These are phyloP conservation scores for Actinomortierella ambigua DNA, from an alignment of 371 early-diverging fungal genomes.

Conservation along the genomic window DNA sequence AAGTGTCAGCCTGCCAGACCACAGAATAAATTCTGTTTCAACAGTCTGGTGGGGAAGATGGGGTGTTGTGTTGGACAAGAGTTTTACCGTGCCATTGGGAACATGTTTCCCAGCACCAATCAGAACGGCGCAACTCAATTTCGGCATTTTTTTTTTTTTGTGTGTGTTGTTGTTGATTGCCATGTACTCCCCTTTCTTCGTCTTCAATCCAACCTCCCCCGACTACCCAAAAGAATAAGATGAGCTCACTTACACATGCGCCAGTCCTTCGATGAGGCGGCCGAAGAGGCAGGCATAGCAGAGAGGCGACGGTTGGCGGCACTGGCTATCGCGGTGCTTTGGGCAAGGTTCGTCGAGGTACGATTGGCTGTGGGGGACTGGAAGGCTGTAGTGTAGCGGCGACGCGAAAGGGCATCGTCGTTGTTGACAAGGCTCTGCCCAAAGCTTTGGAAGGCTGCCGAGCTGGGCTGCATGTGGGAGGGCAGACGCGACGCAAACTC, in stretches of 20 bases:
- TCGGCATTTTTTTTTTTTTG: too few species aligned
- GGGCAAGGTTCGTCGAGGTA: constrained; percentile 5
- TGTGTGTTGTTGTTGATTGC: too few species aligned
- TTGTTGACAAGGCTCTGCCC: constrained; percentile 18
- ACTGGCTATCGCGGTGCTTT: neutral
- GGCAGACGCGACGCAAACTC: constrained; percentile 37
- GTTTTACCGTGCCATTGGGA: too few species aligned
- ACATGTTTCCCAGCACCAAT: too few species aligned
- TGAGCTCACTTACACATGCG: constrained; percentile 25
- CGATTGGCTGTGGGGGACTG: constrained; percentile 15
- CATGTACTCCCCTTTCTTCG: too few species aligned
- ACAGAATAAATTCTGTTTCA: too few species aligned
- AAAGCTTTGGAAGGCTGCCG: constrained; percentile 13
- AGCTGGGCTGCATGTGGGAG: constrained; percentile 16
- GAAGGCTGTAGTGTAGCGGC: constrained; percentile 38
- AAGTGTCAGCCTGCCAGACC: too few species aligned
- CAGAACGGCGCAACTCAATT: too few species aligned
- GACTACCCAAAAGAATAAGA: neutral
- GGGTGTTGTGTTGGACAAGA: too few species aligned
- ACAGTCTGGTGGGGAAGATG: too few species aligned
- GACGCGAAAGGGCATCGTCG: constrained; percentile 37
- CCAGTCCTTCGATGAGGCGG: constrained; percentile 27
- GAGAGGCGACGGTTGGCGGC: constrained; percentile 27
- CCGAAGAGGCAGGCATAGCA: constrained; percentile 5
- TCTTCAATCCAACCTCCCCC: too few species aligned